Evolutionary conservation across 257 asterid genomes (phyloP).

Genomic region (Nicotiana knightiana): DNA sequence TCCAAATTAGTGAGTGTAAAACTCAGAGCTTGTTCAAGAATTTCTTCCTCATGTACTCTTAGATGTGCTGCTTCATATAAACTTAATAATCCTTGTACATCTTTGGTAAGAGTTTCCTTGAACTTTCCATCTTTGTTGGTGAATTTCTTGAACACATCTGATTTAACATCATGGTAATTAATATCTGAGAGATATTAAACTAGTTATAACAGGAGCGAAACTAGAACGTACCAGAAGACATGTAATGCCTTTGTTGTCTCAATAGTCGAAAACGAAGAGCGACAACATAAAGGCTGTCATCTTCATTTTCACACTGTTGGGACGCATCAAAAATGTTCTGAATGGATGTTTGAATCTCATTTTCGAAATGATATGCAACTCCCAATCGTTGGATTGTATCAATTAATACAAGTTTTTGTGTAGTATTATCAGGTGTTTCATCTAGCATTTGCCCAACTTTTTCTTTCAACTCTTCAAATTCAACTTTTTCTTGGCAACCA

Average conservation of each 20-base stretch:
- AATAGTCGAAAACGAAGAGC: conserved; percentile 20
- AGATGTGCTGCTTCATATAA: background rate
- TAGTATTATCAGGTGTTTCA: background rate
- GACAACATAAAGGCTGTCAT: background rate
- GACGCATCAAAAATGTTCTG: background rate
- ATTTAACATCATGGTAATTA: background rate
- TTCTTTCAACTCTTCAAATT: background rate
- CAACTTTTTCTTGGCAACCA: background rate
- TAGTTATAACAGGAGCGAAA: background rate
- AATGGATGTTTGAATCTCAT: conserved; percentile 3
- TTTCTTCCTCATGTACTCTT: no score
- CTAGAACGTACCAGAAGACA: conserved; percentile 8
- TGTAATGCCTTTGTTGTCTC: conserved; percentile 17
- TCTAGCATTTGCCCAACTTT: background rate
- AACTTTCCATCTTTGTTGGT: background rate
- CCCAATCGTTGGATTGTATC: conserved; percentile 13
- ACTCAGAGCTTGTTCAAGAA: background rate
- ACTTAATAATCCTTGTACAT: background rate
- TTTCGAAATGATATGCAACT: background rate
- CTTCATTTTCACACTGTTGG: background rate
- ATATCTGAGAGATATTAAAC: no score
- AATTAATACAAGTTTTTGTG: background rate
- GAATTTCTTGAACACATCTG: conserved; percentile 7
- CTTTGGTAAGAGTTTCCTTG: background rate
- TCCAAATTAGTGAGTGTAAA: conserved; percentile 8